Evolutionary conservation across 2,329 filamentous ascomycete genomes (phyloP), one percentile per base, ranked within the genome.

Genomic region (Fusarium guadeloupense): DNA sequence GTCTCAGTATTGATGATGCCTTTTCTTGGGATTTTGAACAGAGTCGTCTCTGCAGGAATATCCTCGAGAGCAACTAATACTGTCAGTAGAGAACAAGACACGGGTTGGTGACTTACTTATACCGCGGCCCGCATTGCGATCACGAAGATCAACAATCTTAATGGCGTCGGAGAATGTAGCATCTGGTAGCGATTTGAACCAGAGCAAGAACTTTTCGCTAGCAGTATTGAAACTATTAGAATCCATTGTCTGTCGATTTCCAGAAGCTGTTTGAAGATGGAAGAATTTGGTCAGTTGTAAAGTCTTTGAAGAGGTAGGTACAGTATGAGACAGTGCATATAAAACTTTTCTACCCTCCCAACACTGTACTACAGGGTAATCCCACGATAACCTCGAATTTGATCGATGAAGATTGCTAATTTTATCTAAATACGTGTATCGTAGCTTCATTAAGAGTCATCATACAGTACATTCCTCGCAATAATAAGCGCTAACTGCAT

Each of bases 1-100:
- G 90, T 96, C 71, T 89, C 83, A 19, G 85, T 80, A 66, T 85
- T 90, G 71, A 97, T 85, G 61, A 96, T 88, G 43, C 84, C 80
- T 40, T 80, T 77, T 59, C 90, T 86, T 3, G 92, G 92, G 59
- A 96, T 90, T 40, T 86, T 88, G 79, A 96, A 96, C 37, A 96
- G 83, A 41, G 89, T 84, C 52, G 92, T 91, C 58, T 93, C 90
- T 66, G 90, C 83, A 16, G 81, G 77, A 48, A 97, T 91, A 60
- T 92, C 85, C 54, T 82, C 74, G 19, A 78, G 83, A 21, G 92
- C 90, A 68, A 96, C 91, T 94, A 89, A 9, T 92, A 19, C 16
- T 26, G 52, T 71, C 25, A 71, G 52, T 3, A 26, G 46, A 16
- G 2, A 2, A 41, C 4, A 9, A 4, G 10, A 5, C 5, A 6